A percentile compares a stretch with the other conserved stretches of the same genome.
Evolutionary conservation across 2,329 filamentous ascomycete genomes (phyloP).

Genomic region (Bimuria novae-zelandiae): DNA sequence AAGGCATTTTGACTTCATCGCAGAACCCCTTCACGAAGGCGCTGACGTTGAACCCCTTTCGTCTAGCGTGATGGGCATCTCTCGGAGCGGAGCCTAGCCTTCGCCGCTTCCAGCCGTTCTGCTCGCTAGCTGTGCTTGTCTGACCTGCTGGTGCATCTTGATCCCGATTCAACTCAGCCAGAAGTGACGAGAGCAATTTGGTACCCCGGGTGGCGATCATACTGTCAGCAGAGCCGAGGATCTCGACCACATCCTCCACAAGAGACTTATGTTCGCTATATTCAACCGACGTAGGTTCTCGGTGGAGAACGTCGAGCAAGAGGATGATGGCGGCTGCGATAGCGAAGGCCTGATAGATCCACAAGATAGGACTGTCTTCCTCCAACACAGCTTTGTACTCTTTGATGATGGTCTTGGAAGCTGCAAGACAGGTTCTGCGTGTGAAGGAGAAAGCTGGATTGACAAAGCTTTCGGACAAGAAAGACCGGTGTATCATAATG

Average conservation of each 20-base stretch:
- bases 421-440: constrained; percentile 44
- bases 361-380: constrained; percentile 44
- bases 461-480: constrained; percentile 41
- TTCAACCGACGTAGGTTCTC: constrained; percentile 12
- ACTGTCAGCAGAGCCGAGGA: constrained; percentile 29
- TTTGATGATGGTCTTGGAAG: constrained; percentile 45
- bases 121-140: not conserved
- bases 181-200: constrained; percentile 32
- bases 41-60: not conserved
- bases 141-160: not conserved
- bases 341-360: constrained; percentile 48
- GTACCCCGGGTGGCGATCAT: constrained; percentile 38
- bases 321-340: constrained; percentile 45
- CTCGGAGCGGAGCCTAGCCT: not conserved
- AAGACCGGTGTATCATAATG: constrained; percentile 49
- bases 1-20: not conserved
- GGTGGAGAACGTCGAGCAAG: constrained; percentile 44
- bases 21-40: constrained; percentile 1
- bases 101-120: not conserved
- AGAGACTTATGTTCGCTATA: constrained; percentile 31
- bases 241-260: constrained; percentile 28
- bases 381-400: constrained; percentile 37
- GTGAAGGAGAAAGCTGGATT: constrained; percentile 44
- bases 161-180: constrained; percentile 6
- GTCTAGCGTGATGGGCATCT: not conserved